Conservation (phyloP, 805 yeast genomes). For the Starmera pachycereana region DNA sequence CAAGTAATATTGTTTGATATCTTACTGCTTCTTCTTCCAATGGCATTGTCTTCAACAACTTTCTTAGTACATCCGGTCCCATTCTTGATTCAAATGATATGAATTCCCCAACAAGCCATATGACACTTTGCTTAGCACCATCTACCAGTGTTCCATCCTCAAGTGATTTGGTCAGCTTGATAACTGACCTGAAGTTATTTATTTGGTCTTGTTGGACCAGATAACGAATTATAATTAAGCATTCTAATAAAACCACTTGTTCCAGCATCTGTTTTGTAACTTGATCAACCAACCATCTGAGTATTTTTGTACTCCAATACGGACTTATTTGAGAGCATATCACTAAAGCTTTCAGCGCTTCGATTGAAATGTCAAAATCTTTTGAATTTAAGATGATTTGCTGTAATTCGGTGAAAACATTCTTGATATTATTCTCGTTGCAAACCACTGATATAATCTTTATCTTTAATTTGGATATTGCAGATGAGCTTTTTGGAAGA, state of each 20-base stretch:
- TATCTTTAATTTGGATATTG: constrained; percentile 43
- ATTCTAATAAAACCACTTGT: constrained; percentile 41
- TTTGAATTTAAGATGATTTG: constrained; percentile 33
- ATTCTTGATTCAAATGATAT: constrained; percentile 34
- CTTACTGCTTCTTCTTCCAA: constrained; percentile 49
- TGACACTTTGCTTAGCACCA: constrained; percentile 67
- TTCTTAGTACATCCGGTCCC: constrained; percentile 70
- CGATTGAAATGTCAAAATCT: constrained; percentile 22
- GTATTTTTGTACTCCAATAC: constrained; percentile 41
- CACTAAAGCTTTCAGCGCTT: constrained; percentile 54
- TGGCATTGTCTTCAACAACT: constrained; percentile 41
- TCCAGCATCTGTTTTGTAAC: constrained; percentile 22
- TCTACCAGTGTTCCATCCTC: constrained; percentile 20
- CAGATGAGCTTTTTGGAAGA: constrained; percentile 39
- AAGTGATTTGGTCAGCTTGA: constrained; percentile 33
- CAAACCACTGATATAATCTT: constrained; percentile 51
- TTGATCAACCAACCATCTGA: constrained; percentile 54
- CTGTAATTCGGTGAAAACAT: constrained; percentile 52
- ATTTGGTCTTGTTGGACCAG: constrained; percentile 55
- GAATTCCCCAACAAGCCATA: constrained; percentile 90
- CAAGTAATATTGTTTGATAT: constrained; percentile 57
- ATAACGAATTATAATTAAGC: constrained; percentile 61
- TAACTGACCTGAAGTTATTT: constrained; percentile 43
- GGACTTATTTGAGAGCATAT: constrained; percentile 40
- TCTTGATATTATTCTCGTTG: constrained; percentile 38